Evolutionary conservation across 78 protist genomes (phyloP), one percentile per base, ranked within the genome.

Genomic region (Chrysochromulina tobinii): DNA sequence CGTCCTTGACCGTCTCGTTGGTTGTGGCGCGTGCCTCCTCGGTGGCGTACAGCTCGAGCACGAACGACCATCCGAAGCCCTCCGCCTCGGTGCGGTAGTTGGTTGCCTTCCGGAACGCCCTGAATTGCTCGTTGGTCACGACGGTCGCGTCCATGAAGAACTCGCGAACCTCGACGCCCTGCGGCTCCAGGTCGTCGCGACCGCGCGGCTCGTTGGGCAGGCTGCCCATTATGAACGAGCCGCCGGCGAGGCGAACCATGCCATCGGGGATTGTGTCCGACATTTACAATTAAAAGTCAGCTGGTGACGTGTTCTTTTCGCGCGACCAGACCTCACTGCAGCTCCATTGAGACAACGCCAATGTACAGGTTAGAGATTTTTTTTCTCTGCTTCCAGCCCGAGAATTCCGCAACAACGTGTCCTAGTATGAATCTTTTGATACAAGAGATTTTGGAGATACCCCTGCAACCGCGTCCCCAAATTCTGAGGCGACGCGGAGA

Each of bases 111-210:
- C 83, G 83, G 51, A 92, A 92, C 48, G 12, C 68, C n/a, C 64
- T 38, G 83, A 83, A 86, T 27, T 8, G 50, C 7, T 20, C 87
- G 89, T 91, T 91, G 59, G 66, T 83, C 23, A 91, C 93, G 2
- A 50, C 90, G 18, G 48, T 17, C 25, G 27, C 27, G 18, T 79
- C 87, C 21, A 79, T 8, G 18, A 0, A 53, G 64, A 79, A 79
- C 50, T 27, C 54, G 14, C 25, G 83, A 3, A 75, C 83, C n/a
- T 27, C 51, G 14, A 75, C 83, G 2, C 1, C n/a, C 83, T 75
- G 77, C 77, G 4, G 51, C 11, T 2, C 51, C 8, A 68, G 77
- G 50, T 21, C 50, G 50, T 68, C 77, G 23, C 77, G 27, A 11
- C 27, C 48, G 12, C 3, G 27, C 77, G 2, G 27, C 77, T 2